Percentiles rank a stretch among this genome's conserved stretches.
phyloP scores from a whole-genome alignment of 768 basidiomycete genomes.

The Russula sp. region DNA sequence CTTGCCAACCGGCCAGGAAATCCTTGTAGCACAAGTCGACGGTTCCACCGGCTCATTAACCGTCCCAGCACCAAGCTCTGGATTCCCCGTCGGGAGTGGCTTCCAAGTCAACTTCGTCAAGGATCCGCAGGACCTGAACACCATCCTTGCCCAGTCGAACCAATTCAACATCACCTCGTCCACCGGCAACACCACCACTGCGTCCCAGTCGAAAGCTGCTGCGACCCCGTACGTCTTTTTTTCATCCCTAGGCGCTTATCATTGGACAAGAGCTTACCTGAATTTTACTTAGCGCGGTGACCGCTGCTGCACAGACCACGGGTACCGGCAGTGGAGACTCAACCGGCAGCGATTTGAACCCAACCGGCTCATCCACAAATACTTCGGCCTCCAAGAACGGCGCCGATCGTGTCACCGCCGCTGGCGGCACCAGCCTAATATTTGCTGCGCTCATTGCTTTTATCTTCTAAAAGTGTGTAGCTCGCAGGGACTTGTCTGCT shows the following conservation, averaged over 20 bases:
- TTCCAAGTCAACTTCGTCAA: constrained; percentile 71
- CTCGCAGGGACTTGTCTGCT: not conserved
- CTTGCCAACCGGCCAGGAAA: constrained; percentile 33
- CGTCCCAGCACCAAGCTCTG: constrained; percentile 50
- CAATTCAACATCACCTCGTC: constrained; percentile 45
- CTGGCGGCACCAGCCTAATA: constrained; percentile 2
- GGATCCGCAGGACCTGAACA: constrained; percentile 37
- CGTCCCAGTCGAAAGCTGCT: constrained; percentile 1
- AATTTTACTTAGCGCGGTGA: not conserved
- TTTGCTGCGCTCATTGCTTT: constrained; percentile 15
- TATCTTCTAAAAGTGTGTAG: constrained; percentile 1
- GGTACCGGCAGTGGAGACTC: not conserved
- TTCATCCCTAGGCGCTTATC: not conserved
- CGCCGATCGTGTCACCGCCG: constrained; percentile 9
- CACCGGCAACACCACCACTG: not conserved
- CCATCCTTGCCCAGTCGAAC: constrained; percentile 64
- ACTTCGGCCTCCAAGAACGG: not conserved
- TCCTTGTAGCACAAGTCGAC: constrained; percentile 50
- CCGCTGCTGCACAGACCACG: not conserved
- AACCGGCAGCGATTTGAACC: not conserved
- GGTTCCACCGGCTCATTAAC: constrained; percentile 35
- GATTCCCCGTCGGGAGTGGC: constrained; percentile 53
- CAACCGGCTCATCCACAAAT: constrained; percentile 5
- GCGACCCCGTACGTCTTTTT: not conserved
- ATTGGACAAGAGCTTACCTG: not conserved